phyloP scores from a whole-genome alignment of 164 flowering plant species.

The Stephania yunnanensis region DNA sequence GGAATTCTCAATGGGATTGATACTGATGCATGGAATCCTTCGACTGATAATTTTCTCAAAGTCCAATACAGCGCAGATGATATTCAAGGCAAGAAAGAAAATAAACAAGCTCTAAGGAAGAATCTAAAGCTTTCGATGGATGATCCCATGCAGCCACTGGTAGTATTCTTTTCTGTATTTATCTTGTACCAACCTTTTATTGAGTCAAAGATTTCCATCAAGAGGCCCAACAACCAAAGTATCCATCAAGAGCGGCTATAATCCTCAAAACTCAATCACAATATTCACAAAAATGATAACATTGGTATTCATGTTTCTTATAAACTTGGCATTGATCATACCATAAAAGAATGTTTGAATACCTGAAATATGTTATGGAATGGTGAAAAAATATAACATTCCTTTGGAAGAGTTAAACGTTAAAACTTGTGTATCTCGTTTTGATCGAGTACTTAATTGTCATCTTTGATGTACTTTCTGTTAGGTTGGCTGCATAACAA shows the following conservation, averaged over 20 bases:
- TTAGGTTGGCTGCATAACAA: slow-evolving; percentile 92
- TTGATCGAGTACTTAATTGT: background rate
- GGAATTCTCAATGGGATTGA: slow-evolving; percentile 97
- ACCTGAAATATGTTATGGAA: background rate
- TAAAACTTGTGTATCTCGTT: background rate
- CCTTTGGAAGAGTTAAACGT: background rate
- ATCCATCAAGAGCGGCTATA: background rate
- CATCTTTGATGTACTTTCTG: slow-evolving; percentile 4
- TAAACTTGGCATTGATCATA: background rate
- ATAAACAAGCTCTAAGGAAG: slow-evolving; percentile 61
- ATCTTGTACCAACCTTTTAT: background rate
- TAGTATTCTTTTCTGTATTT: slow-evolving; percentile 21
- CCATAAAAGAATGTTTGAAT: background rate
- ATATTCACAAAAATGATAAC: background rate
- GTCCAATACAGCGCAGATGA: slow-evolving; percentile 75
- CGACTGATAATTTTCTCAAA: slow-evolving; percentile 58
- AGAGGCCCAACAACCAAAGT: background rate
- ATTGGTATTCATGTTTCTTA: background rate
- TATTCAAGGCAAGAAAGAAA: slow-evolving; percentile 74
- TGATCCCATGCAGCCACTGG: slow-evolving; percentile 64
- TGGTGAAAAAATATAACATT: background rate
- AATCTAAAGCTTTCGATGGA: slow-evolving; percentile 53
- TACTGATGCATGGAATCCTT: slow-evolving; percentile 89
- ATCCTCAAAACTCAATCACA: background rate
- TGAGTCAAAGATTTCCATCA: background rate